These are phyloP conservation scores for Hamamelis virginiana DNA, from an alignment of 164 flowering plant genomes.

Conservation along the genomic window DNA sequence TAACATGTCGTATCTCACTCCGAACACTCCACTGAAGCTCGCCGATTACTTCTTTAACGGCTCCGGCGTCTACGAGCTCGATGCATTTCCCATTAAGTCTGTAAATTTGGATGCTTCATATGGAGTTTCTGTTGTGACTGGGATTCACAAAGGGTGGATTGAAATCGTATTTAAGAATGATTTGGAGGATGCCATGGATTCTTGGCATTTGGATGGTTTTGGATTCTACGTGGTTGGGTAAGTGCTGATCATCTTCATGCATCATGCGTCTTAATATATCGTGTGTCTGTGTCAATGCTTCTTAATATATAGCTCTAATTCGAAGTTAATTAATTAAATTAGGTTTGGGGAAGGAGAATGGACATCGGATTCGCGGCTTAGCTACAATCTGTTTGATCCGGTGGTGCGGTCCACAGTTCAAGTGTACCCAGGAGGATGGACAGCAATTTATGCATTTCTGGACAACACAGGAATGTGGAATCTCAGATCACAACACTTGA, in stretches of 20 bases:
- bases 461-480: conserved; percentile 76
- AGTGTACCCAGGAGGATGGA: conserved; percentile 62
- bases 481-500: conserved; percentile 42
- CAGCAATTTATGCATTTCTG: conserved; percentile 43
- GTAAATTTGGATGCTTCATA: conserved; percentile 21
- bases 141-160: conserved; percentile 59
- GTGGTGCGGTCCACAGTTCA: conserved; percentile 56
- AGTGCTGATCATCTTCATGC: too few relatives aligned
- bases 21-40: conserved; percentile 56
- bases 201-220: conserved; percentile 79
- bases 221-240: conserved; percentile 77
- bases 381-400: conserved; percentile 52
- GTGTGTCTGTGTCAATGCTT: too few relatives aligned
- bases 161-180: conserved; percentile 55
- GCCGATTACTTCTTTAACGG: conserved; percentile 53
- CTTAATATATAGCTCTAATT: too few relatives aligned
- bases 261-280: too few relatives aligned
- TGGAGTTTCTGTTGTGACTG: conserved; percentile 48
- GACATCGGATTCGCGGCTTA: conserved; percentile 24
- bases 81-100: conserved; percentile 34
- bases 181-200: conserved; percentile 34
- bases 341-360: conserved; percentile 57
- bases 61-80: conserved; percentile 49
- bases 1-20: conserved; percentile 47
- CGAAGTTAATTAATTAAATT: too few relatives aligned